phyloP scores from a whole-genome alignment of 2,329 filamentous ascomycete species.

The Thielaviopsis musarum region DNA sequence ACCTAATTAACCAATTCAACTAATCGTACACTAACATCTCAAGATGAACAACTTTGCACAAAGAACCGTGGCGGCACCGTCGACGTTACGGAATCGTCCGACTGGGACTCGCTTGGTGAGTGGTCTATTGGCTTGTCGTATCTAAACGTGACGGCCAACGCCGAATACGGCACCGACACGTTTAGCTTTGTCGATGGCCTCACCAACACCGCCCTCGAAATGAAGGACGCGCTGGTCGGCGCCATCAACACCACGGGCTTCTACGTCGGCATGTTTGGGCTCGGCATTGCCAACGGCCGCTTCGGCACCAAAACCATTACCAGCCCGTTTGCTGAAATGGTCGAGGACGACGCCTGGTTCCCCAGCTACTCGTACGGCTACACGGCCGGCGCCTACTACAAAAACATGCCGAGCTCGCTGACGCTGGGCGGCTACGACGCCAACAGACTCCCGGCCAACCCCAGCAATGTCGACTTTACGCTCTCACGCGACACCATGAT shows the following conservation, averaged over 20 bases:
- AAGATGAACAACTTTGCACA: constrained; percentile 35
- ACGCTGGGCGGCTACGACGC: constrained; percentile 54
- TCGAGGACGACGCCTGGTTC: constrained; percentile 41
- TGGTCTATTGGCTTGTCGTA: constrained; percentile 44
- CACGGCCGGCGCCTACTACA: constrained; percentile 58
- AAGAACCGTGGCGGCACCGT: constrained; percentile 42
- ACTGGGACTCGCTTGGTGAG: constrained; percentile 41
- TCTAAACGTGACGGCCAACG: constrained; percentile 42
- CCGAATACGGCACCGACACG: constrained; percentile 43
- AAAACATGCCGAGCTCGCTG: constrained; percentile 32
- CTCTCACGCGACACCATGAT: constrained; percentile 37
- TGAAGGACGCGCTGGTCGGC: constrained; percentile 31
- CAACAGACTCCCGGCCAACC: constrained; percentile 33
- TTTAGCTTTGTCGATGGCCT: constrained; percentile 26
- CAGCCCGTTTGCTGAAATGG: constrained; percentile 37
- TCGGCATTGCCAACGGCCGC: constrained; percentile 37
- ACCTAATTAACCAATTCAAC: not conserved
- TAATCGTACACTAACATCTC: not conserved
- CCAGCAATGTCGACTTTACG: constrained; percentile 43
- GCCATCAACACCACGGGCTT: constrained; percentile 38
- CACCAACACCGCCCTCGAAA: constrained; percentile 22
- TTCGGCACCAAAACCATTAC: constrained; percentile 33
- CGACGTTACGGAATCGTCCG: constrained; percentile 32
- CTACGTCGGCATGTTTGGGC: constrained; percentile 37
- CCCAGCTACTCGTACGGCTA: constrained; percentile 61